Evolutionary conservation across 140 eudicot genomes (phyloP), one percentile per base, ranked within the genome.

Genomic region (Oenanthe javanica): DNA sequence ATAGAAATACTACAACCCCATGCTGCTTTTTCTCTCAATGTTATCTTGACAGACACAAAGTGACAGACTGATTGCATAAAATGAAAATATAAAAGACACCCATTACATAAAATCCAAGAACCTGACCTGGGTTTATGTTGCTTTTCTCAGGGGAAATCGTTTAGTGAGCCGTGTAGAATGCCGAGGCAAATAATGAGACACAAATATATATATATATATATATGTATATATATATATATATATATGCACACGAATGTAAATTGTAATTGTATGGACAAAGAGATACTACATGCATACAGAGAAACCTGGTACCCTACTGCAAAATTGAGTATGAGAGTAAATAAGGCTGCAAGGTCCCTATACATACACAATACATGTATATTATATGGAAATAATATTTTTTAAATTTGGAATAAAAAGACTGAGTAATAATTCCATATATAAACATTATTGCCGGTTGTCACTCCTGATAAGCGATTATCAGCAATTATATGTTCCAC

Each of bases 71-170:
- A 48, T 75, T 63, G 75, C 36, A 9, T 21, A 45, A 43, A 85
- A 72, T 79, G 31, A 69, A 82, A 85, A 77, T 82, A 79, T 69
- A 72, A 77, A 19, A 69, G 31, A 25, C 78, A 80, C 84, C 85
- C 82, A 79, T 72, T 67, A 57, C 52, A 79, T 14, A 80, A 73
- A 81, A 85, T 70, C 84, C 85, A 47, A 83, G 83, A 83, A 77
- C 0, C 80, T 85, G 82, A 85, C 85, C 87, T 87, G 85, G 85
- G 84, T 74, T 63, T 66, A n/a, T 49, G 72, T 79, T 79, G 51
- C 40, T 71, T 84, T 84, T 78, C 38, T 18, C 70, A 2, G 36
- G 70, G 67, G 73, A 76, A 66, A 81, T 75, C 84, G 72, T 74
- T 76, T 42, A 48, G 38, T 61, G 78, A 86, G 81, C 82, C 84